A percentile compares a stretch with the other conserved stretches of the same genome.
These are phyloP conservation scores for Citrullus colocynthis DNA, from an alignment of 306 rosid genomes.

Conservation along the genomic window DNA sequence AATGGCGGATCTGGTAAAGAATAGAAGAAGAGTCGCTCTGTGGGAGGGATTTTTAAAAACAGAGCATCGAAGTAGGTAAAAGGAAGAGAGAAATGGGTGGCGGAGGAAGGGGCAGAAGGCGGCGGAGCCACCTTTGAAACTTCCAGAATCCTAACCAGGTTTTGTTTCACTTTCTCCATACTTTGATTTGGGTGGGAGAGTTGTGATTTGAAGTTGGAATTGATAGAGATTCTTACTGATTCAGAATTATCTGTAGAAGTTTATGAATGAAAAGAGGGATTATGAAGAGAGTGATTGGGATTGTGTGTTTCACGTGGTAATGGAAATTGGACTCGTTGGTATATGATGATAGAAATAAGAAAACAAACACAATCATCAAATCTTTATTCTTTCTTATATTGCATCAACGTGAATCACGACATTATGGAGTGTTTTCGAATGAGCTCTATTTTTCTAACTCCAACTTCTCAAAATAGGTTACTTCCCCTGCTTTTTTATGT, in stretches of 20 bases:
- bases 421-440: no score
- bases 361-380: no score
- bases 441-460: no score
- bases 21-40: constrained; percentile 38
- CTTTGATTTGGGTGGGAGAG: not conserved
- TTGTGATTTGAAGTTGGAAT: not conserved
- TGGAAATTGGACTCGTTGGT: not conserved
- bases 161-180: not conserved
- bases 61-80: constrained; percentile 26
- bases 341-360: not conserved
- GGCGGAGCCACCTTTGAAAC: not conserved
- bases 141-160: not conserved
- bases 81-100: constrained; percentile 11
- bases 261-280: not conserved
- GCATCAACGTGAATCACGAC: not conserved
- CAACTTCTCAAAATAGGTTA: no score
- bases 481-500: no score
- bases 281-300: not conserved
- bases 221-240: not conserved
- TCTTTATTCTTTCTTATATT: no score
- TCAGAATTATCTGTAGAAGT: not conserved
- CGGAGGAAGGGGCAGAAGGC: constrained; percentile 18
- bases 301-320: not conserved
- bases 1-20: not conserved
- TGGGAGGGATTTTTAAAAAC: constrained; percentile 35